phyloP scores from a whole-genome alignment of 805 yeast species.

The Zygosaccharomyces gambellarensis region DNA sequence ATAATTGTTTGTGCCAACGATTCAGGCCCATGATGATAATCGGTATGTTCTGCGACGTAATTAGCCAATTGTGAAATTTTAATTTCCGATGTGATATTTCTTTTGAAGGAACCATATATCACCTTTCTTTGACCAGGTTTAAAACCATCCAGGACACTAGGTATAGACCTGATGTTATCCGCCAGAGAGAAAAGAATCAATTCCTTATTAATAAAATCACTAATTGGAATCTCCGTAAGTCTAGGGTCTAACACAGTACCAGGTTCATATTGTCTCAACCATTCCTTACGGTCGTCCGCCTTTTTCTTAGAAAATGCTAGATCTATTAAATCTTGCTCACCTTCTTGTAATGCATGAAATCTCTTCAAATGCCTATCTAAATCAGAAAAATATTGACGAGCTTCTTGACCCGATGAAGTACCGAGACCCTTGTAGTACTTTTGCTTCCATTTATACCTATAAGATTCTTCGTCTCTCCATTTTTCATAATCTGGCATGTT shows the following conservation, averaged over 20 bases:
- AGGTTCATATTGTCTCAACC: conserved; percentile 87
- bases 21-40: conserved; percentile 92
- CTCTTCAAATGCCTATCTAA: conserved; percentile 80
- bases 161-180: conserved; percentile 92
- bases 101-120: conserved; percentile 75
- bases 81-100: conserved; percentile 69
- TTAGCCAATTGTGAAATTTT: conserved; percentile 91
- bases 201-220: conserved; percentile 93
- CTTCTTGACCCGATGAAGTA: conserved; percentile 80
- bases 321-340: conserved; percentile 75
- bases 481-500: conserved; percentile 92
- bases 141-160: conserved; percentile 88
- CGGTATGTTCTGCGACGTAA: conserved; percentile 81
- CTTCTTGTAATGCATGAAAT: conserved; percentile 74
- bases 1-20: conserved; percentile 86
- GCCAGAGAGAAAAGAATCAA: conserved; percentile 94
- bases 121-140: conserved; percentile 98
- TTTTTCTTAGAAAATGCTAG: conserved; percentile 90
- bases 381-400: conserved; percentile 80
- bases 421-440: conserved; percentile 99
- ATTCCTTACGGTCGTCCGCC: conserved; percentile 95
- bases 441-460: conserved; percentile 72
- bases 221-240: conserved; percentile 72
- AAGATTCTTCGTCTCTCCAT: conserved; percentile 87
- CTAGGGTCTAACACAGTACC: conserved; percentile 89